These are phyloP conservation scores for Abrus pulchellus DNA, from an alignment of 306 rosid species.

Conservation along the genomic window DNA sequence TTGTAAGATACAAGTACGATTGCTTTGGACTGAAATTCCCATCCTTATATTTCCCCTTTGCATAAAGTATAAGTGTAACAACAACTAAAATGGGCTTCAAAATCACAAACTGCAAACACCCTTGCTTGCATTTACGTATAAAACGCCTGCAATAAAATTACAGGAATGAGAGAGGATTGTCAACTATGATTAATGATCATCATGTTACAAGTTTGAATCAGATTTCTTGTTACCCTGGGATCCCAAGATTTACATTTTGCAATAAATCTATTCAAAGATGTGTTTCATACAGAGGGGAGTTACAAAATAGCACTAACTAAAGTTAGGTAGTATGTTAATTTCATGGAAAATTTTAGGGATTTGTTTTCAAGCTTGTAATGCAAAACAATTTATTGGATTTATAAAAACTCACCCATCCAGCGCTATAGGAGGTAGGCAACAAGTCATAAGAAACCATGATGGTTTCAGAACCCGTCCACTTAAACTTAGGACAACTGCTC, in stretches of 20 bases:
- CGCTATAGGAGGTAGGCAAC: constrained; percentile 80
- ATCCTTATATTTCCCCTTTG: constrained; percentile 85
- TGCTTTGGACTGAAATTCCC: constrained; percentile 91
- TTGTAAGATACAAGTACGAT: constrained; percentile 87
- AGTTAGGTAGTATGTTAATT: not conserved
- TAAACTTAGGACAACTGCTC: constrained; percentile 89
- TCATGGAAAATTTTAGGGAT: constrained; percentile 2
- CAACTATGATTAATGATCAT: constrained; percentile 33
- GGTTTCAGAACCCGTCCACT: constrained; percentile 85
- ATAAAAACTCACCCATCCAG: constrained; percentile 79
- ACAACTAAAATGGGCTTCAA: constrained; percentile 86
- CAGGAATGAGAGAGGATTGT: constrained; percentile 39
- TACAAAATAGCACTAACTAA: not conserved
- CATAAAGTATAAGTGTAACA: constrained; percentile 78
- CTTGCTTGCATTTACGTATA: constrained; percentile 94
- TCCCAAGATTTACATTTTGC: constrained; percentile 12
- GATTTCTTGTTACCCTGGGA: constrained; percentile 24
- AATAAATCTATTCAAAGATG: not conserved
- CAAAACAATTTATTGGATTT: constrained; percentile 1
- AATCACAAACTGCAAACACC: constrained; percentile 91
- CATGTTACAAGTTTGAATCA: constrained; percentile 5
- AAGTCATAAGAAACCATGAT: constrained; percentile 79
- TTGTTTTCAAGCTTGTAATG: constrained; percentile 11
- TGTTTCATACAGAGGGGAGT: not conserved
- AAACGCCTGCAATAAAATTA: constrained; percentile 76